These are phyloP conservation scores for Phytopythium mirpurense DNA, from an alignment of 352 stramenopile genomes.

Conservation along the genomic window DNA sequence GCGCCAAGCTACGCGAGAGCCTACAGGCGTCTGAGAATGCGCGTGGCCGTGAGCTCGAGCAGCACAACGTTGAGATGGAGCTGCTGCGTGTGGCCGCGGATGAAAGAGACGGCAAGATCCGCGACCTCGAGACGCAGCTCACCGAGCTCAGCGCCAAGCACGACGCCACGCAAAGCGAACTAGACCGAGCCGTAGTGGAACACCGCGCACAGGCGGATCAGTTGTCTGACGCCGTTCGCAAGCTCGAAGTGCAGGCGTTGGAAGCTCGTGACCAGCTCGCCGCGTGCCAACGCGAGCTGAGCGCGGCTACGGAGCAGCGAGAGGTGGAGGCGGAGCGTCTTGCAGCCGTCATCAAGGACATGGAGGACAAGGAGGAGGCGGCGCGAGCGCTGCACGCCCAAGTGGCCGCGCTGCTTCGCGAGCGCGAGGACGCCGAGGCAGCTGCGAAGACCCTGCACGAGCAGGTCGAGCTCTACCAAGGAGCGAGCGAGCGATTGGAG, in stretches of 20 bases:
- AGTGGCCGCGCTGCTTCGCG: conserved; percentile 52
- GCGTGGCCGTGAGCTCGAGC: not conserved
- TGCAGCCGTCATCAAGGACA: conserved; percentile 4
- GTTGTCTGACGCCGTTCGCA: not conserved
- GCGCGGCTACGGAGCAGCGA: conserved; percentile 13
- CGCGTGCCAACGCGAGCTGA: not conserved
- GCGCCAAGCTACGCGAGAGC: not conserved
- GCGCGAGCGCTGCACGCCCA: conserved; percentile 51
- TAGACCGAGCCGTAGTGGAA: not conserved
- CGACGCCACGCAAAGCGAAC: not conserved
- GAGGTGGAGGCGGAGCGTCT: not conserved
- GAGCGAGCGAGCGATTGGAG: conserved; percentile 19
- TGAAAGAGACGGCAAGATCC: not conserved
- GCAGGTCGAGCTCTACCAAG: conserved; percentile 28
- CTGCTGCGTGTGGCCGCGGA: not conserved
- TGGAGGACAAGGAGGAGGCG: conserved; percentile 50
- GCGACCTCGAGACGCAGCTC: not conserved
- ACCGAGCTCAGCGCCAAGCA: not conserved
- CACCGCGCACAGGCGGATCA: not conserved
- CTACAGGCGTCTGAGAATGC: not conserved
- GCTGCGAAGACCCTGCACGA: conserved; percentile 42
- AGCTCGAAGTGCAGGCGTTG: not conserved
- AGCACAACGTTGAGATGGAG: not conserved
- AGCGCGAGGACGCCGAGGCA: conserved; percentile 55
- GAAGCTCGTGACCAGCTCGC: not conserved